Percentiles rank a stretch among this genome's conserved stretches.
Conservation (phyloP, 768 basidiomycete genomes). For the Boletales sp. region DNA sequence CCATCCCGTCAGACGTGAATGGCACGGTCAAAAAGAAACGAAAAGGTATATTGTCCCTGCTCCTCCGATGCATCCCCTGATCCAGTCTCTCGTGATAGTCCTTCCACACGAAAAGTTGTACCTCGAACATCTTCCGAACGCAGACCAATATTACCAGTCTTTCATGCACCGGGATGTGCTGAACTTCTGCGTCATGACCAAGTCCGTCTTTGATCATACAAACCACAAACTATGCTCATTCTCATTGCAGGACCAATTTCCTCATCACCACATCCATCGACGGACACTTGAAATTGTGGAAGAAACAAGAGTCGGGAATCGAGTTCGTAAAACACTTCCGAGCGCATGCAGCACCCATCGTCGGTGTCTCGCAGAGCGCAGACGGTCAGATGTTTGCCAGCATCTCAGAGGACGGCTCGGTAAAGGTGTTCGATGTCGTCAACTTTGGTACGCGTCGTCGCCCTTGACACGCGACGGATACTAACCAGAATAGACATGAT, state of each 20-base stretch:
- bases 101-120: slow-evolving; percentile 91
- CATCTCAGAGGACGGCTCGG: slow-evolving; percentile 85
- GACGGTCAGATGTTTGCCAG: slow-evolving; percentile 93
- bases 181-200: slow-evolving; percentile 86
- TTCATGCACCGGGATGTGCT: slow-evolving; percentile 97
- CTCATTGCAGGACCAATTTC: slow-evolving; percentile 75
- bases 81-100: slow-evolving; percentile 45
- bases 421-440: slow-evolving; percentile 95
- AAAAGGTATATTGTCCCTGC: slow-evolving; percentile 54
- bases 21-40: slow-evolving; percentile 67
- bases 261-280: slow-evolving; percentile 92
- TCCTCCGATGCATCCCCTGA: background rate
- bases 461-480: background rate
- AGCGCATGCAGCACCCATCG: slow-evolving; percentile 78
- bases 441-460: slow-evolving; percentile 79
- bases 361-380: slow-evolving; percentile 78
- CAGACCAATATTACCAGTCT: slow-evolving; percentile 94
- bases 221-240: slow-evolving; percentile 4
- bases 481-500: slow-evolving; percentile 78
- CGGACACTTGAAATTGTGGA: slow-evolving; percentile 98
- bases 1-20: slow-evolving; percentile 46
- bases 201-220: slow-evolving; percentile 42
- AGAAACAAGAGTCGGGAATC: slow-evolving; percentile 92
- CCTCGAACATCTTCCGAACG: slow-evolving; percentile 85
- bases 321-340: slow-evolving; percentile 99